These are phyloP conservation scores for Tolypocladium sp. DNA, from an alignment of 2,329 filamentous ascomycete genomes.

Conservation along the genomic window DNA sequence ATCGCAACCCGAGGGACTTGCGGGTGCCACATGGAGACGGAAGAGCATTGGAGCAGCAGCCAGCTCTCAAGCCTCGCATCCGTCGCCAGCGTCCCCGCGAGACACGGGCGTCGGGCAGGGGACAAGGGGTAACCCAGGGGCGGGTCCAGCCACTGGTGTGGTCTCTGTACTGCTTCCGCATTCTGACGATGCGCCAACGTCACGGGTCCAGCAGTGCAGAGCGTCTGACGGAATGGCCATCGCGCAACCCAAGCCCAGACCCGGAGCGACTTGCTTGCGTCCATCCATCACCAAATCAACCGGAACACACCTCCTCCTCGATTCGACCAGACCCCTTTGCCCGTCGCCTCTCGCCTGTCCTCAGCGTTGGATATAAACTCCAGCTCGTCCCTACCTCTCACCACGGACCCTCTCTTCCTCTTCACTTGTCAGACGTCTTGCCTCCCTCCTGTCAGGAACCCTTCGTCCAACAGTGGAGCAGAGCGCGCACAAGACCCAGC, in stretches of 20 bases:
- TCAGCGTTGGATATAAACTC: slow-evolving; percentile 4
- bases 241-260: background rate
- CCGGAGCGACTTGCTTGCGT: background rate
- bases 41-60: too few relatives aligned
- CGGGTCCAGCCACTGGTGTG: background rate
- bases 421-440: background rate
- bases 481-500: background rate
- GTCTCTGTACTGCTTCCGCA: background rate
- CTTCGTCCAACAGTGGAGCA: background rate
- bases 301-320: background rate
- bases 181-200: background rate
- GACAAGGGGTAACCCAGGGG: background rate
- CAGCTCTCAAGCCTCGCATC: background rate
- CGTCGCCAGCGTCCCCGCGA: background rate
- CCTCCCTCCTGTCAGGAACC: background rate
- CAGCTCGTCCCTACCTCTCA: background rate
- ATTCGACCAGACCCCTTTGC: background rate
- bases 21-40: background rate
- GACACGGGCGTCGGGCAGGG: background rate
- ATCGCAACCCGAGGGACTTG: background rate
- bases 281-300: background rate
- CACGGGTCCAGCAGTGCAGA: background rate
- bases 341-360: background rate
- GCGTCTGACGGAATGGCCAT: background rate
- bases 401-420: background rate